Evolutionary conservation across 805 yeast species (phyloP), one percentile per base, ranked within the genome.

Genomic region (Starmerella ratchasimensis): DNA sequence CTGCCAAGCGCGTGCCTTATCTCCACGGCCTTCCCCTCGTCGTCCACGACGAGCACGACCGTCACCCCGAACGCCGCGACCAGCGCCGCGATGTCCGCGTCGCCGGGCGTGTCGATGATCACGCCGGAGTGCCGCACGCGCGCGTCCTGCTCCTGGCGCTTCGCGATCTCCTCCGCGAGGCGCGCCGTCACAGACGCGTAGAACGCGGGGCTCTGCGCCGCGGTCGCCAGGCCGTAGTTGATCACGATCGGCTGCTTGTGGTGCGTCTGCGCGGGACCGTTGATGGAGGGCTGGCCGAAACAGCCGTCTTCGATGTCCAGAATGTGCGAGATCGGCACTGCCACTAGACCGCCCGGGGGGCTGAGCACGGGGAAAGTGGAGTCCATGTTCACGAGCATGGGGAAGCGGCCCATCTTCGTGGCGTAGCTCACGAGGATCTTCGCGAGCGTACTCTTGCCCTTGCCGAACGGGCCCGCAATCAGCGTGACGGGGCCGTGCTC

Each of bases 221-320:
- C 64, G 26, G 63, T 58, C 34, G 76, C 80, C 37, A 76, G 66
- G 0, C 97, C 98, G 57, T 65, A 83, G 50, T 69, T 75, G 50
- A 79, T 76, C 7, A 80, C 88, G n/a, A 79, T 56, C 0, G 97
- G 96, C 56, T 82, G 93, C 55, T 82, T 81, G n/a, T 81, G 80
- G 55, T 80, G 86, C 1, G 56, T 46, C 5, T 50, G 45, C 2
- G 64, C 51, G 1, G 65, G 65, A 1, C 65, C 62, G 45, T 78
- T 74, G 43, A 68, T 62, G 1, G 86, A 74, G 1, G 81, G 73
- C 33, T 82, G 81, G 44, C 93, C 94, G 63, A 93, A 79, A 2
- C 70, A 69, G n/a, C 23, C 10, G 16, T 71, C 68, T 50, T 81
- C 88, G 15, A 80, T 71, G 50, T 90, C 94, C 25, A 86, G 63